Evolutionary conservation across 75 land plant genomes (phyloP).

Genomic region (Sequoiadendron giganteum): DNA sequence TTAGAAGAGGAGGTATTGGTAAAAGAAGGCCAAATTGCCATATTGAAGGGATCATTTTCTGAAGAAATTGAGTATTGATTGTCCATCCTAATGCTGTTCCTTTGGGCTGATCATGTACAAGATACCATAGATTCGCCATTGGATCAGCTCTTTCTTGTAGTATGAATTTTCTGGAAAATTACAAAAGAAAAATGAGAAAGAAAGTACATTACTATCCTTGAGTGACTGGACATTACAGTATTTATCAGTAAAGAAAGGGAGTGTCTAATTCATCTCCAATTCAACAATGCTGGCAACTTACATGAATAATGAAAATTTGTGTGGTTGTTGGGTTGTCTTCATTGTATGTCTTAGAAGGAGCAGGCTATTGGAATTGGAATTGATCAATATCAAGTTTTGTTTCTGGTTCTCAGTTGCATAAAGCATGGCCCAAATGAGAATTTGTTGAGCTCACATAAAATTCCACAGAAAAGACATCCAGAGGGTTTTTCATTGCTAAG

Average conservation of each 20-base stretch:
- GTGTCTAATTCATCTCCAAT: not conserved
- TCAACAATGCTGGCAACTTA: not conserved
- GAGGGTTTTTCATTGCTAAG: not conserved
- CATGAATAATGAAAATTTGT: not conserved
- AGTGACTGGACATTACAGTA: not conserved
- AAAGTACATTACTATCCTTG: not conserved
- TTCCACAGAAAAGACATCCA: not conserved
- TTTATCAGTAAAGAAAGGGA: not conserved
- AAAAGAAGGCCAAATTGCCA: constrained; percentile 35
- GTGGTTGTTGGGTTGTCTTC: not conserved
- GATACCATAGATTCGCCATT: not conserved
- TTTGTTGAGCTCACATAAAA: not conserved
- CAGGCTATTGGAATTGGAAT: not conserved
- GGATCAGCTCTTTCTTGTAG: not conserved
- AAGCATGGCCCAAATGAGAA: not conserved
- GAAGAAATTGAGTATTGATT: constrained; percentile 9
- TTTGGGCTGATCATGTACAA: not conserved
- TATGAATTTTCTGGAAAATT: not conserved
- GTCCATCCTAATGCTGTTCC: not conserved
- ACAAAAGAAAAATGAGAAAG: not conserved
- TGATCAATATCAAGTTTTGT: too few relatives aligned
- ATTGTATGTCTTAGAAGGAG: not conserved
- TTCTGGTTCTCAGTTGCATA: not conserved
- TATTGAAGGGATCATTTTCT: constrained; percentile 20
- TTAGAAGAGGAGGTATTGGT: constrained; percentile 31